Percentiles rank a stretch among this genome's conserved stretches.
These are phyloP conservation scores for Arthrobotrys entomopaga DNA, from an alignment of 2,329 filamentous ascomycete species.

Conservation along the genomic window DNA sequence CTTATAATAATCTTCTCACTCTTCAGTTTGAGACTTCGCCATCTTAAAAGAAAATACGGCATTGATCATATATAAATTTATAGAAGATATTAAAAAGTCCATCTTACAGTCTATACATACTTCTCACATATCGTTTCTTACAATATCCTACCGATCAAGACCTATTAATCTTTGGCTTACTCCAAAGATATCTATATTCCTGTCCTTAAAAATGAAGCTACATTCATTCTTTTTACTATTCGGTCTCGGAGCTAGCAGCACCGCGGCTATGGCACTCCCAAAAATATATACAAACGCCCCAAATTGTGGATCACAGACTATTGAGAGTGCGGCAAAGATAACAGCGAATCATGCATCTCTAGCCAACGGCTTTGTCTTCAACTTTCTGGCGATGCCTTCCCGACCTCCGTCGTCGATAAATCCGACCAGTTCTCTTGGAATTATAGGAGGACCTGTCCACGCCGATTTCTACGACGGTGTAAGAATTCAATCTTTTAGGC, in stretches of 20 bases:
- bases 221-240: background rate
- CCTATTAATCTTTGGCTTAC: background rate
- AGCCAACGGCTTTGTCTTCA: constrained; percentile 31
- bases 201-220: constrained; percentile 17
- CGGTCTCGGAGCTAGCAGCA: background rate
- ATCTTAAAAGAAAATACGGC: too few species aligned
- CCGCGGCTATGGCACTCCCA: constrained; percentile 25
- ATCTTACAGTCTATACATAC: too few species aligned
- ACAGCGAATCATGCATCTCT: constrained; percentile 2
- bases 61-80: background rate
- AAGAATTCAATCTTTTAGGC: too few species aligned
- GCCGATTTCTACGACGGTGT: too few species aligned
- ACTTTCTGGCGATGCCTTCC: constrained; percentile 15
- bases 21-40: too few species aligned
- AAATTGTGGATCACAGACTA: background rate
- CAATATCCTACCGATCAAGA: too few species aligned
- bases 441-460: too few species aligned
- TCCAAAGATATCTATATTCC: background rate
- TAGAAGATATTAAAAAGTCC: background rate
- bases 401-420: constrained; percentile 25
- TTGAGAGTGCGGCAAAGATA: too few species aligned
- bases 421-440: background rate
- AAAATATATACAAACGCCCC: constrained; percentile 14
- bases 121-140: too few species aligned
- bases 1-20: too few species aligned